phyloP scores from a whole-genome alignment of 139 green algal species.

The Limnomonas spitsbergensis region DNA sequence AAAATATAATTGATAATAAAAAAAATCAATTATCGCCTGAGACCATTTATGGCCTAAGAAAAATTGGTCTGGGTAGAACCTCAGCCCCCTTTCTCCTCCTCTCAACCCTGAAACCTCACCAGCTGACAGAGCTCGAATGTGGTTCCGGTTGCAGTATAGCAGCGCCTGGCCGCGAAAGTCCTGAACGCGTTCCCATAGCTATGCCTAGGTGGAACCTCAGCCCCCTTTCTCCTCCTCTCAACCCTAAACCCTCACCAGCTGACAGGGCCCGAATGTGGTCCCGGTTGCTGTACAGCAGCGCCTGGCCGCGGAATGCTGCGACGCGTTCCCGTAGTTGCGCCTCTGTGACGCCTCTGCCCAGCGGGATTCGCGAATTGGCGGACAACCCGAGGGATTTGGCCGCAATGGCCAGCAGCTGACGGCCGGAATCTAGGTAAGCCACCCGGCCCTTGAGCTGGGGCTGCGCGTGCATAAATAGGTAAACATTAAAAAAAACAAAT shows the following conservation, averaged over 20 bases:
- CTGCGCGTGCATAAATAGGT: not conserved
- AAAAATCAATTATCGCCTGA: too few species aligned
- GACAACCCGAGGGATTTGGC: constrained; percentile 61
- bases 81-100: not conserved
- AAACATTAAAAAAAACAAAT: not conserved
- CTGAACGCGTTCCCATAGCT: not conserved
- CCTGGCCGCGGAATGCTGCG: constrained; percentile 47
- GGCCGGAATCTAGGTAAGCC: constrained; percentile 63
- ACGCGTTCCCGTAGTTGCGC: constrained; percentile 18
- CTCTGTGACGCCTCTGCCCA: not conserved
- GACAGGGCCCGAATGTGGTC: constrained; percentile 66
- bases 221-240: not conserved
- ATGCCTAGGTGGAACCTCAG: not conserved
- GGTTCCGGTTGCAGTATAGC: constrained; percentile 65
- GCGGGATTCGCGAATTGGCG: not conserved
- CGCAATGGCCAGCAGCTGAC: constrained; percentile 74
- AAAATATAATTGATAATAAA: too few species aligned
- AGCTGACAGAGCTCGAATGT: constrained; percentile 58
- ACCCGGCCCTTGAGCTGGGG: constrained; percentile 50
- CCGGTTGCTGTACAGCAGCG: constrained; percentile 60
- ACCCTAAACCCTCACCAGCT: constrained; percentile 25
- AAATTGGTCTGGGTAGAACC: too few species aligned
- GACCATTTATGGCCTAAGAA: too few species aligned
- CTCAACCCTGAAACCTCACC: constrained; percentile 7
- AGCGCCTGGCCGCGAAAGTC: constrained; percentile 39